A percentile compares a stretch with the other conserved stretches of the same genome.
These are phyloP conservation scores for Spergularia marina DNA, from an alignment of 148 eudicot genomes.

Conservation along the genomic window DNA sequence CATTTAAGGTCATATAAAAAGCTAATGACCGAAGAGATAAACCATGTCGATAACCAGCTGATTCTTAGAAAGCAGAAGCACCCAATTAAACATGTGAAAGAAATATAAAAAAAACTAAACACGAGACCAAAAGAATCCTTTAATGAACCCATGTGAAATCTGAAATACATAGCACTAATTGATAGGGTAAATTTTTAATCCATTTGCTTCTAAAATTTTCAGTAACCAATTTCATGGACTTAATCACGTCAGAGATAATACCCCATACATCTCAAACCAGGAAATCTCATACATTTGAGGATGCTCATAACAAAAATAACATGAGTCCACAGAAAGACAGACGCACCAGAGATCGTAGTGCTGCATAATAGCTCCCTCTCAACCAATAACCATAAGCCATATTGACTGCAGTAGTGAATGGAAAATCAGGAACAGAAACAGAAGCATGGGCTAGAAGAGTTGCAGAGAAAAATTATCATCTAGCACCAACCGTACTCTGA, in stretches of 20 bases:
- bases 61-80: neutral
- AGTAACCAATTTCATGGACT: neutral
- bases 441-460: constrained; percentile 6
- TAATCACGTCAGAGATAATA: neutral
- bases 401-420: constrained; percentile 57
- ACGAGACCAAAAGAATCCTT: neutral
- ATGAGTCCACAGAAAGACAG: constrained; percentile 13
- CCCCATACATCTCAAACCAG: neutral
- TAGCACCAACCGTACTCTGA: neutral
- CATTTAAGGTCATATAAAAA: neutral
- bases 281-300: neutral
- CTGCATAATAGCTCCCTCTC: constrained; percentile 58
- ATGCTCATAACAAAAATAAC: neutral
- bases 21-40: neutral
- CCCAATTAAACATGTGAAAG: neutral
- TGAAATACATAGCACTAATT: neutral
- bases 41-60: neutral
- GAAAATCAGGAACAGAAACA: constrained; percentile 22
- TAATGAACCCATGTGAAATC: neutral
- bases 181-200: neutral
- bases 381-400: constrained; percentile 97
- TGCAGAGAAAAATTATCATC: neutral
- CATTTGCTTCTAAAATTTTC: neutral
- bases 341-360: constrained; percentile 77
- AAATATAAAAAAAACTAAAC: neutral